These are phyloP conservation scores for Puccinia hordei DNA, from an alignment of 1,284 basidiomycete genomes.

Conservation along the genomic window DNA sequence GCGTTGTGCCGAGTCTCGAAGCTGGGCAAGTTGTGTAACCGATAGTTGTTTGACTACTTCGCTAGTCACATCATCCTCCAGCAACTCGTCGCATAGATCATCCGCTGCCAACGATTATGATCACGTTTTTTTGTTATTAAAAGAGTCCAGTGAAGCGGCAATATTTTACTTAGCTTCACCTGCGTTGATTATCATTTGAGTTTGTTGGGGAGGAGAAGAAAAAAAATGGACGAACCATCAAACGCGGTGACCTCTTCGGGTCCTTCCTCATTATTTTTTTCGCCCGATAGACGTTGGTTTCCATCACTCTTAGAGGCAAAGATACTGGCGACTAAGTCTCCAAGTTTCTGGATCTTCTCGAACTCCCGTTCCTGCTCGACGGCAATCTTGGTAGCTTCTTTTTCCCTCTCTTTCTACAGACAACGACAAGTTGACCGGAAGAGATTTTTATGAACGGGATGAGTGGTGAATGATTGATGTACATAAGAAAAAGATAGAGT, in stretches of 20 bases:
- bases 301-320: background rate
- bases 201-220: background rate
- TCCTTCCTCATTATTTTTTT: background rate
- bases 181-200: background rate
- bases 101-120: constrained; percentile 12
- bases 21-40: background rate
- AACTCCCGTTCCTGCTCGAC: constrained; percentile 31
- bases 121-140: background rate
- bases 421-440: background rate
- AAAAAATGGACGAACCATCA: constrained; percentile 41
- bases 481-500: background rate
- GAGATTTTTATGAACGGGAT: background rate
- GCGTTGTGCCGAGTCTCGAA: background rate
- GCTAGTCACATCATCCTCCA: background rate
- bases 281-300: background rate
- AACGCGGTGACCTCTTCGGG: constrained; percentile 15
- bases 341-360: constrained; percentile 2
- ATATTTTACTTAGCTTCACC: too few relatives aligned
- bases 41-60: background rate
- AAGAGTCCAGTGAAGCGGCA: background rate
- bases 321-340: background rate
- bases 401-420: constrained; percentile 31
- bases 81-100: constrained; percentile 27
- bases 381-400: constrained; percentile 4
- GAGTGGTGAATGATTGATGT: background rate